Evolutionary conservation across 495 filamentous ascomycete species (phyloP).

Genomic region (Amniculicola lignicola): DNA sequence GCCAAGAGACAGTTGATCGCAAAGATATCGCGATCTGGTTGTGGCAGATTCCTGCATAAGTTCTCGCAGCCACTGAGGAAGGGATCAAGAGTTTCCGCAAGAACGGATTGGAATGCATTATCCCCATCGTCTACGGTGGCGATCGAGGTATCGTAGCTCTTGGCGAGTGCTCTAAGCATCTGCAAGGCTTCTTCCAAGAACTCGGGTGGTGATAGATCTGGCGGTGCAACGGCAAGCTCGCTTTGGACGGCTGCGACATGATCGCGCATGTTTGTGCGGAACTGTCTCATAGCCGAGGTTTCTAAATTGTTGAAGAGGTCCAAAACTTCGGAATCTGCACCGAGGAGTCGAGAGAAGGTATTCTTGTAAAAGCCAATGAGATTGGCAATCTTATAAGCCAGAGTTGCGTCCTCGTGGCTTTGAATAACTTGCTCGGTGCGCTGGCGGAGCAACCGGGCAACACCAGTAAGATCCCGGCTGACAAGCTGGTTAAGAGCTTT

Average conservation of each 20-base stretch:
- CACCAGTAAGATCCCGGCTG: slow-evolving; percentile 77
- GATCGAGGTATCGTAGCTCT: slow-evolving; percentile 78
- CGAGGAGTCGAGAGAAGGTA: slow-evolving; percentile 78
- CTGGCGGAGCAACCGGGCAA: slow-evolving; percentile 72
- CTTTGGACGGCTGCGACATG: slow-evolving; percentile 68
- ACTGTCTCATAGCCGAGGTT: slow-evolving; percentile 76
- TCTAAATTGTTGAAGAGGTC: slow-evolving; percentile 67
- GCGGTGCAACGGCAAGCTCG: slow-evolving; percentile 62
- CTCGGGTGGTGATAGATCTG: slow-evolving; percentile 73
- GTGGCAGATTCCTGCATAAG: slow-evolving; percentile 58
- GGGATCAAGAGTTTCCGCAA: slow-evolving; percentile 79
- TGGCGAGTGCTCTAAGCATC: slow-evolving; percentile 69
- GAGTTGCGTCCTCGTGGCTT: slow-evolving; percentile 82
- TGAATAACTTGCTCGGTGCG: slow-evolving; percentile 88
- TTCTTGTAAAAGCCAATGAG: slow-evolving; percentile 82
- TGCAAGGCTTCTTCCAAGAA: slow-evolving; percentile 81
- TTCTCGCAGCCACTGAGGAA: slow-evolving; percentile 72
- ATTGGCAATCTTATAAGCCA: slow-evolving; percentile 86
- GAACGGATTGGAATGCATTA: slow-evolving; percentile 64
- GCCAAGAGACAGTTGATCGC: slow-evolving; percentile 74
- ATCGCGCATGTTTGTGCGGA: slow-evolving; percentile 74
- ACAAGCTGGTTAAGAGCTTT: slow-evolving; percentile 85
- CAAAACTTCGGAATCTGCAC: slow-evolving; percentile 63
- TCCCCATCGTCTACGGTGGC: slow-evolving; percentile 56
- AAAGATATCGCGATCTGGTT: slow-evolving; percentile 67